Evolutionary conservation across 2,329 filamentous ascomycete species (phyloP), one percentile per base, ranked within the genome.

Genomic region (Lachnellula willkommii): DNA sequence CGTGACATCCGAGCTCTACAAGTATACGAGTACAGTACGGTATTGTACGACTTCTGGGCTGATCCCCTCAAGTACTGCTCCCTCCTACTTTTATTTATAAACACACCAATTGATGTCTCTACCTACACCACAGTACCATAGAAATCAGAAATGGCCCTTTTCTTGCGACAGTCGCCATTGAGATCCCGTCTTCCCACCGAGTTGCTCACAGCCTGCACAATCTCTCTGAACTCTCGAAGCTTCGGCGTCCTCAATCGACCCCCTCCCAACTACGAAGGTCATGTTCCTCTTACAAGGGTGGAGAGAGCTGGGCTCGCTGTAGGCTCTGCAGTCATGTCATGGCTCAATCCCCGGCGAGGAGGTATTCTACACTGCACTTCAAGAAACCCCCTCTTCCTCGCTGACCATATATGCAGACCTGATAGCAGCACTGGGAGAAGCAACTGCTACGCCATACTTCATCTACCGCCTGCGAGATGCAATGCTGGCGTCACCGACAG

Each of bases 391-490:
- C 20, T 39, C 7, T 26, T 26, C 36, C 36, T 39, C 37, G 54
- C 50, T 62, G 22, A 57, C 37, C 32, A 32, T n/a, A 4, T 11
- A 35, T 47, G 11, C 66, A 90, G 94, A 99, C 75, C 84, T 99
- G 63, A 95, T 99, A 65, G 94, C 94, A 36, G 83, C 90, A 36
- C 83, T 95, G n/a, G 93, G 92, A 69, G 94, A 99, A 78, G 86
- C 92, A 28, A 97, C 94, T 3, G 90, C 92, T 22, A 90, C 92
- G 9, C 94, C 94, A 12, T 96, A 91, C 79, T 96, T 97, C 76
- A 92, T 96, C 73, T 84, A 89, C 73, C 89, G 90, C 55, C 89
- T 99, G 20, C 91, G 90, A 63, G 83, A 93, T 70, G 89, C 88
- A 60, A 99, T 99, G 94, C 89, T 99, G 53, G 76, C 83, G 28